Conservation (phyloP, 2,329 filamentous ascomycete genomes). For the Aspergillus viridinutans region DNA sequence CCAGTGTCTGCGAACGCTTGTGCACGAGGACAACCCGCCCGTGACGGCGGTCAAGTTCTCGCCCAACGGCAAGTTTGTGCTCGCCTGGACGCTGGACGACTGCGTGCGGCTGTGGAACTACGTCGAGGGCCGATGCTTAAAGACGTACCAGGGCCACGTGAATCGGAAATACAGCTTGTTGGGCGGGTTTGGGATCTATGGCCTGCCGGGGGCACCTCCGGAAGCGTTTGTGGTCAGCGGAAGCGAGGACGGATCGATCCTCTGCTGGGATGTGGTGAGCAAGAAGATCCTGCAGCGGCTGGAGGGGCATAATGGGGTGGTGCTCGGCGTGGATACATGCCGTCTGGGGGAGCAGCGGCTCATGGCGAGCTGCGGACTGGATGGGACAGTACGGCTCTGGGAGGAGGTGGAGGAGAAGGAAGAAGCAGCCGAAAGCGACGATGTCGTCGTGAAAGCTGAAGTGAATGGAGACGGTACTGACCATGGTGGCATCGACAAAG, state of each 20-base stretch:
- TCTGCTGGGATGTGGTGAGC: conserved; percentile 85
- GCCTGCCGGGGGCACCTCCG: conserved; percentile 28
- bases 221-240: conserved; percentile 71
- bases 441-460: neutral
- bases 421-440: neutral
- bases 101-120: conserved; percentile 95
- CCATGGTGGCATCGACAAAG: neutral
- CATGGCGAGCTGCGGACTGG: conserved; percentile 60
- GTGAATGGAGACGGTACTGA: neutral
- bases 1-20: conserved; percentile 88
- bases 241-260: conserved; percentile 79
- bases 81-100: conserved; percentile 87
- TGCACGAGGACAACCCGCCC: conserved; percentile 92
- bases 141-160: conserved; percentile 91
- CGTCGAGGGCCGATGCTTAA: conserved; percentile 82
- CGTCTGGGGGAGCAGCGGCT: conserved; percentile 44
- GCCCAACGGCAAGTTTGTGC: conserved; percentile 87
- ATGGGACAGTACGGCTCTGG: conserved; percentile 61
- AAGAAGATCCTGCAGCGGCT: conserved; percentile 75
- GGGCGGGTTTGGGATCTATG: conserved; percentile 73
- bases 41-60: conserved; percentile 88
- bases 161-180: conserved; percentile 83
- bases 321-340: conserved; percentile 59
- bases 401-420: conserved; percentile 34
- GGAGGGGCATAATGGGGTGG: conserved; percentile 54